Base-by-base conservation (phyloP, 768 basidiomycete species). In the Boletus sensibilis region DNA sequence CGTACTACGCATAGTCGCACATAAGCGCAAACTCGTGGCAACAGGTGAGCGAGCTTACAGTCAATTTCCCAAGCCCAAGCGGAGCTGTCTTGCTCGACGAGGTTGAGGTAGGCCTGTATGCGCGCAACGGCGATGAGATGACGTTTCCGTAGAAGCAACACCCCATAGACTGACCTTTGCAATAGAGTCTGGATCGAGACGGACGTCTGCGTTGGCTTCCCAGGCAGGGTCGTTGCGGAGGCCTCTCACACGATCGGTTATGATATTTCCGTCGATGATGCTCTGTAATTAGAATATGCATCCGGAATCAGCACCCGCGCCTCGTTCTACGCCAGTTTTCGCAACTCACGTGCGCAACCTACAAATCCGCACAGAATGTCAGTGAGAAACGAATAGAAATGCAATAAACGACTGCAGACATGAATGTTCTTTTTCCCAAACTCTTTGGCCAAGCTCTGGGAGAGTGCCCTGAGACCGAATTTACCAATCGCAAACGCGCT, bases 41-140 rank as follows among this genome's bases (percentile, higher is more conserved):
- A 43, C 2, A 42, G 9, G 16, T 18, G 5, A 42, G 23, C 20
- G 48, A 3, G 73, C 87, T 75, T 64, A 90, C 88, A 74, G 59
- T 91, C 89, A 29, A 92, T 76, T 66, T 91, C 89, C 87, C 88
- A 92, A 10, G 87, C 85, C 86, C 82, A 88, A 7, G 86, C 80
- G 39, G 86, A 86, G 29, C 82, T 78, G 50, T 88, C 86, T 71
- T 90, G 90, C 49, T 83, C 79, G 8, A 75, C 79, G 20, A 92
- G 81, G 65, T 81, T 82, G 34, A 87, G 71, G 63, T 90, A 89
- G 1, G 84, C 72, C 88, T 90, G 58, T 11, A 48, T 20, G 27
- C 16, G n/a, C 34, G 5, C 35, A 31, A 20, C 21, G 33, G 42
- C 3, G 23, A 50, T 62, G 21, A 61, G 53, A 41, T 20, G 14